Evolutionary conservation across 2,329 filamentous ascomycete genomes (phyloP).

Genomic region (Paraphoma chrysanthemicola): DNA sequence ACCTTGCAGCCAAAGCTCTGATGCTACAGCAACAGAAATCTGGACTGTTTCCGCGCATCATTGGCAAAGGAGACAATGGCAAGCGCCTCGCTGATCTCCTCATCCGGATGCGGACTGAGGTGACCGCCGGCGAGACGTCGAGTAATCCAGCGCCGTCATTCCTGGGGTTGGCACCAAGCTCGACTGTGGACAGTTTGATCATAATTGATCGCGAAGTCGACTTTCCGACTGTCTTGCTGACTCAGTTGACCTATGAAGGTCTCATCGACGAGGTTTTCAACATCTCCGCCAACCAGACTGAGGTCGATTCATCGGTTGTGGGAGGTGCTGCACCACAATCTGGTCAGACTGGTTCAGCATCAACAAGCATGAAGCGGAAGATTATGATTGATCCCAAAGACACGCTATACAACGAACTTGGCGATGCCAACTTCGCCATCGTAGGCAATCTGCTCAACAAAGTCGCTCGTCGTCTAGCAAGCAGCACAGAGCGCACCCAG

Average conservation of each 20-base stretch:
- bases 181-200: slow-evolving; percentile 86
- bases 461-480: slow-evolving; percentile 83
- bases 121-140: slow-evolving; percentile 77
- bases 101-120: slow-evolving; percentile 88
- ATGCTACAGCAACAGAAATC: slow-evolving; percentile 94
- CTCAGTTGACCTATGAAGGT: slow-evolving; percentile 95
- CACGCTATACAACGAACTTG: slow-evolving; percentile 83
- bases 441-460: slow-evolving; percentile 90
- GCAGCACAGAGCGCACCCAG: slow-evolving; percentile 87
- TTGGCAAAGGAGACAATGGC: slow-evolving; percentile 94
- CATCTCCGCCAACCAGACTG: slow-evolving; percentile 90
- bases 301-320: slow-evolving; percentile 89
- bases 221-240: slow-evolving; percentile 88
- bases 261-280: slow-evolving; percentile 92
- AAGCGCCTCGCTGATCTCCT: slow-evolving; percentile 87
- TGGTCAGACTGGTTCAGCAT: slow-evolving; percentile 56
- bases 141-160: slow-evolving; percentile 60
- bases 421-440: slow-evolving; percentile 94
- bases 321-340: slow-evolving; percentile 71
- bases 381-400: slow-evolving; percentile 89
- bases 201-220: slow-evolving; percentile 96
- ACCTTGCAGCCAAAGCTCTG: slow-evolving; percentile 85
- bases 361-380: slow-evolving; percentile 76
- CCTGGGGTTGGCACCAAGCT: slow-evolving; percentile 81
- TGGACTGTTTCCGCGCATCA: slow-evolving; percentile 91